Base-by-base conservation (phyloP, 1,284 basidiomycete species). In the Vanrija sp. region DNA sequence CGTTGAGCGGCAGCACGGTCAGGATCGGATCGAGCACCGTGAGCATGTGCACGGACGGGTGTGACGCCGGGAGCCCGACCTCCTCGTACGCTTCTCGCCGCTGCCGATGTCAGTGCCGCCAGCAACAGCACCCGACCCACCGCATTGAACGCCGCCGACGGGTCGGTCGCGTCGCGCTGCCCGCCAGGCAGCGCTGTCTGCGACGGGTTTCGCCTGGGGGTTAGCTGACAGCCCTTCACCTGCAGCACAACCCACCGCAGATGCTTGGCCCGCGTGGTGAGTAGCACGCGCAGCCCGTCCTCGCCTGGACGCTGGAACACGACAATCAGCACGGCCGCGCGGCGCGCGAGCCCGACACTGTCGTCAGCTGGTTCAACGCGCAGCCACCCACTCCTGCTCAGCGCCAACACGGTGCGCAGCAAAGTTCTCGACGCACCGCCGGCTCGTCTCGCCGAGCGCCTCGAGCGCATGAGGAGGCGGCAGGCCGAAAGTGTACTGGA, bases 81-180 rank as follows among this genome's bases (percentile, higher is more conserved):
- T 93, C 91, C 75, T 93, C 90, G 59, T 83, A 72, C 0, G 90
- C 91, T 76, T 93, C 90, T 58, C 90, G 81, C 45, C 82, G 81
- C 89, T 91, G 65, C 28, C 21, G 28, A 3, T 5, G 44, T 55
- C 49, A 60, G 45, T 16, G 16, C 21, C 21, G 21, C 3, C 12
- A 14, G n/a, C 39, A n/a, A 10, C 3, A 23, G 25, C 18, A 28
- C 9, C 16, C 18, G 28, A 65, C 84, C 75, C 69, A 92, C 89
- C 15, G 91, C 91, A 43, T 91, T 90, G 46, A 81, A 76, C 12
- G 86, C 72, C 1, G 86, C 76, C 65, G 82, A 81, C 1, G 66
- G 66, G 71, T 94, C 90, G 2, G 79, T 79, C 14, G 81, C 79
- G 65, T 93, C 91, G 23, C 82, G 81, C 69, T 87, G 89, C 7